Conservation (phyloP, 2,329 filamentous ascomycete genomes). For the Penicillium brevicompactum region DNA sequence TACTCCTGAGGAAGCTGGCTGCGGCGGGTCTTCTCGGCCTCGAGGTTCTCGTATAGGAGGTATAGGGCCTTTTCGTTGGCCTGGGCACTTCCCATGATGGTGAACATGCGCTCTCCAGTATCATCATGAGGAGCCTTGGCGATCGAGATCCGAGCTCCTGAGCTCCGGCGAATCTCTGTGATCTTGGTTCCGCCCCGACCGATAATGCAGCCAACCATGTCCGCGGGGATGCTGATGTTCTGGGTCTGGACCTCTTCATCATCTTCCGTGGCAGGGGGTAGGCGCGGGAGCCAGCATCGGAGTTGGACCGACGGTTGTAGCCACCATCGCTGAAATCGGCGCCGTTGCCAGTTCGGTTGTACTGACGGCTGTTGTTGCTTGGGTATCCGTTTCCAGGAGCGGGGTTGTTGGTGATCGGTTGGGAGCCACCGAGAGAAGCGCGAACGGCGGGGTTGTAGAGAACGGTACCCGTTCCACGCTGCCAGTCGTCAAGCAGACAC, state of each 20-base stretch:
- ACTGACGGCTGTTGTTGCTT: constrained; percentile 64
- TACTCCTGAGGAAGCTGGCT: constrained; percentile 72
- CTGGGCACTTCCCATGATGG: constrained; percentile 92
- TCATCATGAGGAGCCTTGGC: constrained; percentile 97
- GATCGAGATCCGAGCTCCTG: constrained; percentile 94
- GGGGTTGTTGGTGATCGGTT: constrained; percentile 55
- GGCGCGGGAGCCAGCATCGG: constrained; percentile 76
- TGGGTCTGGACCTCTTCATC: constrained; percentile 98
- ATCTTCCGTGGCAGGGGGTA: constrained; percentile 92
- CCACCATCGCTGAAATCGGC: constrained; percentile 91
- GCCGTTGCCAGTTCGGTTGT: constrained; percentile 93
- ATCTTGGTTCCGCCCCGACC: constrained; percentile 95
- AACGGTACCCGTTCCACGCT: constrained; percentile 93
- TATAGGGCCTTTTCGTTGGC: constrained; percentile 96
- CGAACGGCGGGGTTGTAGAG: constrained; percentile 96
- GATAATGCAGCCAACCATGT: constrained; percentile 99
- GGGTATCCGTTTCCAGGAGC: constrained; percentile 50
- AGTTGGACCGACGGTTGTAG: constrained; percentile 79
- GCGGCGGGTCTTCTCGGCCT: constrained; percentile 98
- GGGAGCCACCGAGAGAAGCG: constrained; percentile 67
- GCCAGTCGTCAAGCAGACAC: constrained; percentile 96
- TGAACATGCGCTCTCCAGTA: constrained; percentile 98
- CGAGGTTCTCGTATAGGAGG: constrained; percentile 96
- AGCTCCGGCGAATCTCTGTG: constrained; percentile 96
- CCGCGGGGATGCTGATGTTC: constrained; percentile 98